phyloP scores from a whole-genome alignment of 2,329 filamentous ascomycete genomes.

The Macrophomina pseudophaseolina region DNA sequence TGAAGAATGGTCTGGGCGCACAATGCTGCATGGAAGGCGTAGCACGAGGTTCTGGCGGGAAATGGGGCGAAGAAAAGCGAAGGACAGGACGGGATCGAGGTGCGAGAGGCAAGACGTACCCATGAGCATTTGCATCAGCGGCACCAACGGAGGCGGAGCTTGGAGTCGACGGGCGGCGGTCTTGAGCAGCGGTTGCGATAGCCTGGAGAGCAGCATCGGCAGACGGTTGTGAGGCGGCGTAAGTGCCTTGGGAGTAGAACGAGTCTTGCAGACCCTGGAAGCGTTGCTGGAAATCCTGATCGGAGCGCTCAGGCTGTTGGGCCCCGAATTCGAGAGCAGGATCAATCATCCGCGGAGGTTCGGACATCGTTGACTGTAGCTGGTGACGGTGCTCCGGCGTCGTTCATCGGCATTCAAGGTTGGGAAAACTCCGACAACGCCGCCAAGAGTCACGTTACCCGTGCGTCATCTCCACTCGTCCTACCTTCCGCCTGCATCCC shows the following conservation, averaged over 20 bases:
- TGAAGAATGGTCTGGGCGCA: background rate
- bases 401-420: constrained; percentile 4
- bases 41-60: background rate
- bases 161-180: constrained; percentile 20
- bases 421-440: background rate
- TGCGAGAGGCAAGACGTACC: background rate
- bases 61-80: background rate
- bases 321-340: constrained; percentile 16
- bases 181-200: constrained; percentile 23
- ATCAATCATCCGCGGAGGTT: constrained; percentile 13
- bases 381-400: background rate
- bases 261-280: constrained; percentile 22
- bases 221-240: constrained; percentile 5
- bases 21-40: background rate
- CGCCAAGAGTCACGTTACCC: background rate
- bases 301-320: constrained; percentile 16
- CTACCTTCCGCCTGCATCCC: background rate
- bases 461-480: background rate
- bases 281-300: constrained; percentile 22
- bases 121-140: constrained; percentile 10
- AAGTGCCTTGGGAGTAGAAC: constrained; percentile 9
- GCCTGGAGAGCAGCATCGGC: constrained; percentile 23
- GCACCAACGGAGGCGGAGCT: constrained; percentile 23
- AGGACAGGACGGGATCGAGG: background rate
- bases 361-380: constrained; percentile 4